phyloP scores from a whole-genome alignment of 1,139 yeast species.

The Zygoascus sp. region DNA sequence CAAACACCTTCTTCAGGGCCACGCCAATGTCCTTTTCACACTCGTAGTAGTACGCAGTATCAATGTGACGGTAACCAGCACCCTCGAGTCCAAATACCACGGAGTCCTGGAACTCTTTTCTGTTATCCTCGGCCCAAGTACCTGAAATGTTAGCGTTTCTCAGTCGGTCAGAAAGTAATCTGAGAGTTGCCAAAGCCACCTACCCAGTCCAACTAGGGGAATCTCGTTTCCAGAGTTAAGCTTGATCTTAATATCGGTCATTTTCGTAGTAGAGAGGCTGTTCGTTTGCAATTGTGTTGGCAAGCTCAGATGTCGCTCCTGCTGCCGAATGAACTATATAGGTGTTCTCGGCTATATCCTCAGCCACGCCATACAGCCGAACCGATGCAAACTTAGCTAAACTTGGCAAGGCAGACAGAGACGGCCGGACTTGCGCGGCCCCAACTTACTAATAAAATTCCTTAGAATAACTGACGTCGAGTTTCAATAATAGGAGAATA shows the following conservation, averaged over 20 bases:
- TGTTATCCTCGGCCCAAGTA: conserved; percentile 10
- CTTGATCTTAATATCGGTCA: conserved; percentile 19
- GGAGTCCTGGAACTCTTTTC: conserved; percentile 10
- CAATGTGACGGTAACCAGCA: conserved; percentile 53
- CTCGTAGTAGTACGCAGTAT: conserved; percentile 53
- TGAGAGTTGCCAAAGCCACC: conserved; percentile 45
- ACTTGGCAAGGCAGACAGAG: no score
- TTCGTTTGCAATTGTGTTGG: background rate
- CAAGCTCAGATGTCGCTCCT: no score
- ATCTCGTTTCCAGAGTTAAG: conserved; percentile 38
- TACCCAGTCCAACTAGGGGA: conserved; percentile 54
- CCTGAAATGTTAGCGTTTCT: conserved; percentile 8
- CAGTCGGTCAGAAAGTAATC: background rate
- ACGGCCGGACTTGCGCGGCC: no score
- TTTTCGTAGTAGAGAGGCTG: conserved; percentile 3
- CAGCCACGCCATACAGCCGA: no score
- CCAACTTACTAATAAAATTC: no score
- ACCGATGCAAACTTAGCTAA: no score
- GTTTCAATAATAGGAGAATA: no score
- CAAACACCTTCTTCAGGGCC: conserved; percentile 29
- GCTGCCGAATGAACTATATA: no score
- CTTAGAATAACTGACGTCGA: no score
- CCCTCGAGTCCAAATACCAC: conserved; percentile 16
- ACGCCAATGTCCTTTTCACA: conserved; percentile 52
- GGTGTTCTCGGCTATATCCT: no score